Evolutionary conservation across 768 basidiomycete species (phyloP), one percentile per base, ranked within the genome.

Genomic region (Saitozyma sp.): DNA sequence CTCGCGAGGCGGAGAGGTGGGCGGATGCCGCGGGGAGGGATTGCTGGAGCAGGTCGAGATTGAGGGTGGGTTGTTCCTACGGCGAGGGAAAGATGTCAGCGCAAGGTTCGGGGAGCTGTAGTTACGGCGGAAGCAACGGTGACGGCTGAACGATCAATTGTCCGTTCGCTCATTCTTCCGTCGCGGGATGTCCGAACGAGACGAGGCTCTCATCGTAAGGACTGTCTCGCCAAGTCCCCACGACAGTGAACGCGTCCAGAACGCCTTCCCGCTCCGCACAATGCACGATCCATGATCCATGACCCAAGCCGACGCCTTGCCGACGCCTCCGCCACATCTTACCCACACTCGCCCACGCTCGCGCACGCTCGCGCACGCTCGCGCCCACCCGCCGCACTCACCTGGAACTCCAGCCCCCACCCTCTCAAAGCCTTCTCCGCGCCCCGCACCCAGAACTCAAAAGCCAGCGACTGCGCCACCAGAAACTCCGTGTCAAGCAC

Each of bases 401-500:
- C 77, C 66, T 79, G 78, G 10, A 77, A 50, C 52, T 77, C 71
- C 14, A 79, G 56, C 40, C 55, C 67, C 74, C 75, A 79, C 17
- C 79, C 79, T 51, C 74, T 66, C 16, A 79, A 46, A 9, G 76
- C 73, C 40, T 73, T 71, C 48, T 78, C 76, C 8, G 70, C 60
- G 6, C 74, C 68, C 55, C 73, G 62, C 1, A 92, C 86, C 4
- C 92, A 87, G 74, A 97, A 96, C 77, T 99, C 94, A 66, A 99
- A 99, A 43, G 86, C 84, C 52, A 99, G 84, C 71, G 90, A 92
- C 79, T 98, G 96, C 0, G 94, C 90, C 6, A 99, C 89, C 42
- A 96, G 86, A 77, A 97, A 98, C 78, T 99, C 96, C 42, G 97
- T 86, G 61, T 92, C 89, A 61, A 98, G 86, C 14, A 99, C 89